These are phyloP conservation scores for Rhodomyrtus psidioides DNA, from an alignment of 441 rosid species.

Conservation along the genomic window DNA sequence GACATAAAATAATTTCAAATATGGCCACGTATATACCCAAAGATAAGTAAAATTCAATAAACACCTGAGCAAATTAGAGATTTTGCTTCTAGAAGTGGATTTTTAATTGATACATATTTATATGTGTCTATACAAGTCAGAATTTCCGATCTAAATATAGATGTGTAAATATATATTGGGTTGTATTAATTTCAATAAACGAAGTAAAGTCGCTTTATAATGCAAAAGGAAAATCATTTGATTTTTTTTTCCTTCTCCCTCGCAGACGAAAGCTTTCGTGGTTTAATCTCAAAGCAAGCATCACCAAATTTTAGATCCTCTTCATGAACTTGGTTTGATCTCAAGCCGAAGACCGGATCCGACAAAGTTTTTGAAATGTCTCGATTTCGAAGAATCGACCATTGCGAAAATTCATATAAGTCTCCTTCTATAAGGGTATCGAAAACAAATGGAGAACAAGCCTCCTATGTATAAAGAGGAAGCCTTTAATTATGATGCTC, in stretches of 20 bases:
- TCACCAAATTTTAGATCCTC: neutral
- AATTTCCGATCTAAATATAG: neutral
- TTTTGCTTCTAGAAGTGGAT: neutral
- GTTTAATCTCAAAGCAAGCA: too few species aligned
- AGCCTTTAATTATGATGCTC: neutral
- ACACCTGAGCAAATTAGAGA: neutral
- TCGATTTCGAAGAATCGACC: neutral
- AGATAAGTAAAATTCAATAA: neutral
- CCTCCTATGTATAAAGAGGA: neutral
- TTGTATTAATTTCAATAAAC: neutral
- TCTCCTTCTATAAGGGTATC: neutral
- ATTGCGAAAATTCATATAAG: neutral
- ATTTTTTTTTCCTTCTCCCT: neutral
- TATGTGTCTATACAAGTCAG: neutral
- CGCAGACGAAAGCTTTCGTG: neutral
- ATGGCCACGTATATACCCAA: too few species aligned
- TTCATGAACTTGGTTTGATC: neutral
- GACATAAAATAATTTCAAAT: too few species aligned
- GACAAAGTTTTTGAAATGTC: neutral
- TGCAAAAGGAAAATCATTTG: neutral
- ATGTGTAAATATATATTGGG: rapidly evolving
- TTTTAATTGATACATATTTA: neutral
- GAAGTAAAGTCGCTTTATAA: neutral
- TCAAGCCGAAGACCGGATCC: neutral
- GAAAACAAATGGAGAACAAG: neutral